These are phyloP conservation scores for Spergularia bocconei DNA, from an alignment of 148 eudicot species.

Conservation along the genomic window DNA sequence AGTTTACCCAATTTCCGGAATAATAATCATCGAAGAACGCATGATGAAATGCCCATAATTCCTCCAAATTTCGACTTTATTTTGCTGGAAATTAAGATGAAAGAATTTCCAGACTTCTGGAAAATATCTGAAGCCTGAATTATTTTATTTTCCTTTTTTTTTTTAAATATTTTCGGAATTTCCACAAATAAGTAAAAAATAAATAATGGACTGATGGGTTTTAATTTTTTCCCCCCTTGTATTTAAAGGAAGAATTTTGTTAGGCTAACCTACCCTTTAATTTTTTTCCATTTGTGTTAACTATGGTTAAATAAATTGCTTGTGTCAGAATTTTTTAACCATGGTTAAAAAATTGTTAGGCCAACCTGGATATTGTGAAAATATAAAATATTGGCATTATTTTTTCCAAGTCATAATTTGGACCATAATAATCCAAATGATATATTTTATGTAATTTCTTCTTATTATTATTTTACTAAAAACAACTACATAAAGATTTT, in stretches of 20 bases:
- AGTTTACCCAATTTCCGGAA: conserved; percentile 21
- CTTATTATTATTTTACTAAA: neutral
- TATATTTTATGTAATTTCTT: too few relatives aligned
- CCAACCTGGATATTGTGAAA: conserved; percentile 17
- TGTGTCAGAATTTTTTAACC: conserved; percentile 4
- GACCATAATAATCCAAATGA: too few relatives aligned
- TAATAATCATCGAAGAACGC: conserved; percentile 15
- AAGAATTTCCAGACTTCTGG: conserved; percentile 9
- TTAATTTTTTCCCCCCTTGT: neutral
- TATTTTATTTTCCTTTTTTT: neutral
- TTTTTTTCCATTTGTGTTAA: conserved; percentile 9
- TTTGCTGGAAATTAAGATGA: neutral
- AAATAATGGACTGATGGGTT: neutral
- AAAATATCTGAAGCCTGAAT: conserved; percentile 26
- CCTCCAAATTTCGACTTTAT: neutral
- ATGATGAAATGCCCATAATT: neutral
- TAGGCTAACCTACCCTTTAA: conserved; percentile 24
- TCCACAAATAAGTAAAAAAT: conserved; percentile 10
- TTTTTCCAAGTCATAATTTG: conserved; percentile 9
- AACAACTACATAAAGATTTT: neutral
- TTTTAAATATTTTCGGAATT: neutral
- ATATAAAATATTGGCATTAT: neutral
- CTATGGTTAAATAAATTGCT: neutral
- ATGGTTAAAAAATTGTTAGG: conserved; percentile 16
- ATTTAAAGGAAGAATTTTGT: conserved; percentile 31